Evolutionary conservation across 805 yeast genomes (phyloP).

Genomic region (Maudiozyma serrabonitensis): DNA sequence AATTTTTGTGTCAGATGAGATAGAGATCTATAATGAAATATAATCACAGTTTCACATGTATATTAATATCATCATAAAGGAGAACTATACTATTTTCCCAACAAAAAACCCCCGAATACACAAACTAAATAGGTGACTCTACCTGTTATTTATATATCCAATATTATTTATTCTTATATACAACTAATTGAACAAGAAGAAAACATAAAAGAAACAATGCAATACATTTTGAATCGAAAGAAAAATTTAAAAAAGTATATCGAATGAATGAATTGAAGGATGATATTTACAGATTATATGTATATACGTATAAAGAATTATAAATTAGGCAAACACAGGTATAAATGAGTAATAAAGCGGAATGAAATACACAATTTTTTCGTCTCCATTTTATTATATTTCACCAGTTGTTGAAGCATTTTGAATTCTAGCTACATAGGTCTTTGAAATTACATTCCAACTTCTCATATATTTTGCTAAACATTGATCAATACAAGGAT

Average conservation of each 20-base stretch:
- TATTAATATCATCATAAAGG: background rate
- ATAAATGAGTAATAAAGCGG: background rate
- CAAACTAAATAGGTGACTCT: background rate
- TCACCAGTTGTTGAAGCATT: slow-evolving; percentile 33
- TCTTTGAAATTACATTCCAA: slow-evolving; percentile 76
- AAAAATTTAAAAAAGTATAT: background rate
- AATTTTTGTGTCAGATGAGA: too few species aligned
- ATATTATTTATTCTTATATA: background rate
- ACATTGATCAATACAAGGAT: slow-evolving; percentile 65
- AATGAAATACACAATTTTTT: too few species aligned
- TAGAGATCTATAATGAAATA: background rate
- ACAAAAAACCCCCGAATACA: too few species aligned
- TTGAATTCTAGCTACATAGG: slow-evolving; percentile 70
- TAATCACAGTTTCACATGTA: background rate
- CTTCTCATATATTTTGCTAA: slow-evolving; percentile 81
- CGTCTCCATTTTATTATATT: slow-evolving; percentile 10
- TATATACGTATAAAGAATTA: too few species aligned
- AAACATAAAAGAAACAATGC: background rate
- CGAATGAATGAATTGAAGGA: too few species aligned
- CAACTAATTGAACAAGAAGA: background rate
- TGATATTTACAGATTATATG: too few species aligned
- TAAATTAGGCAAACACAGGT: background rate
- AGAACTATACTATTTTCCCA: too few species aligned
- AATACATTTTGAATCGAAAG: too few species aligned
- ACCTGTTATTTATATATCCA: background rate